Evolutionary conservation across 2,329 filamentous ascomycete species (phyloP).

Genomic region (Periglandula ipomoeae): DNA sequence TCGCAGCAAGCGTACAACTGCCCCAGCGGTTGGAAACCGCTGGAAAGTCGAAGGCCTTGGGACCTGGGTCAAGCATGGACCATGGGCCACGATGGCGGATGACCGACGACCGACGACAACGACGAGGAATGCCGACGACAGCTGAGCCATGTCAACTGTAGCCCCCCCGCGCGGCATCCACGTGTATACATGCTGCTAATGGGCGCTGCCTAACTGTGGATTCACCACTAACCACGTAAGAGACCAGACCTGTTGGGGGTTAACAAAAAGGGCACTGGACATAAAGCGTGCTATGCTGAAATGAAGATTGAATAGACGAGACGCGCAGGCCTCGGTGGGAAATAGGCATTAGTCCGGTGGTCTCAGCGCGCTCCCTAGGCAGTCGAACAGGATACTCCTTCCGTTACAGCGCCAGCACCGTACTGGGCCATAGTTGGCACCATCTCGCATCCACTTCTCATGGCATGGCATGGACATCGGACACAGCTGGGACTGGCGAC

Average conservation of each 20-base stretch:
- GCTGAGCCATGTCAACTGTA: no score
- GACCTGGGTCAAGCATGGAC: neutral
- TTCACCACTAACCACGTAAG: neutral
- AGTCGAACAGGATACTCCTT: no score
- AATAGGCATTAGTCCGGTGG: no score
- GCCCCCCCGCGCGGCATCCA: no score
- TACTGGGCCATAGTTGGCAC: neutral
- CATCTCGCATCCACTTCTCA: neutral
- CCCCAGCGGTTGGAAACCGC: conserved; percentile 12
- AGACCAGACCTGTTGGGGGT: no score
- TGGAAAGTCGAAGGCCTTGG: conserved; percentile 8
- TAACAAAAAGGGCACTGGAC: neutral
- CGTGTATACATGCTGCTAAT: no score
- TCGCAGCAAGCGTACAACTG: conserved; percentile 3
- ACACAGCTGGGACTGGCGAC: neutral
- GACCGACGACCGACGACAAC: neutral
- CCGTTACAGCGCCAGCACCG: neutral
- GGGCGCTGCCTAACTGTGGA: neutral
- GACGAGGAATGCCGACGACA: neutral
- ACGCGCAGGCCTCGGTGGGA: neutral
- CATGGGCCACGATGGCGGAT: no score
- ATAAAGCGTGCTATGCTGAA: no score
- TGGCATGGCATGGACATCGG: neutral
- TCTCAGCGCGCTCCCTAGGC: no score
- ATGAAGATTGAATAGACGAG: neutral